Evolutionary conservation across 495 filamentous ascomycete species (phyloP), one percentile per base, ranked within the genome.

Genomic region (Lasiosphaeris hirsuta): DNA sequence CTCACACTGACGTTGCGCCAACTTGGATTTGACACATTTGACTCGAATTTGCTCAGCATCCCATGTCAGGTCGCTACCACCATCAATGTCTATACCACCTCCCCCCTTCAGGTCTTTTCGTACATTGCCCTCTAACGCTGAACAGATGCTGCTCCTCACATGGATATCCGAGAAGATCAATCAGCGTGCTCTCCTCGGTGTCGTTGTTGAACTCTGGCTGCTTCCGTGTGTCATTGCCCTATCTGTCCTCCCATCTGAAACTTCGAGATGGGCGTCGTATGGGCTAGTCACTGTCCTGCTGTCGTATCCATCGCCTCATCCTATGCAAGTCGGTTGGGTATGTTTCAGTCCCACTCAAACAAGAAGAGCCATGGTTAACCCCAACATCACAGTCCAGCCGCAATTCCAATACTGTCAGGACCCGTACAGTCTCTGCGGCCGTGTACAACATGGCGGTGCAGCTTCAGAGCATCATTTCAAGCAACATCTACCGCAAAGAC

Each of bases 371-470:
- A 30, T 30, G 5, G 23, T 5, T 30, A 30, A 30, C 23, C 5
- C 23, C 23, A 30, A 5, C 23, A 30, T 5, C 23, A 30, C 23
- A 30, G 23, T 30, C 77, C 9, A 82, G 81, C 1, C 74, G 81
- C 33, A 87, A 89, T 65, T 79, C 84, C 4, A 86, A 86, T n/a
- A 81, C 81, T 0, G 87, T 90, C 13, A 73, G 86, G 2, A 87
- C 87, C 0, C 67, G 87, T 1, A 84, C 86, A 14, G 87, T 90
- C 4, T 79, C 80, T 1, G 83, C 84, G 0, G 79, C 79, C 70
- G 4, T 78, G 70, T 58, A 85, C 73, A 53, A 85, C 86, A 54
- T 78, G 82, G 36, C 49, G 0, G 60, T 66, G 0, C 65, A 68
- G 30, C 19, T 44, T 0, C 43, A 52, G 36, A 66, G 41, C 17